Evolutionary conservation across 768 basidiomycete species (phyloP), one percentile per base, ranked within the genome.

Genomic region (Termitomyces sp.): DNA sequence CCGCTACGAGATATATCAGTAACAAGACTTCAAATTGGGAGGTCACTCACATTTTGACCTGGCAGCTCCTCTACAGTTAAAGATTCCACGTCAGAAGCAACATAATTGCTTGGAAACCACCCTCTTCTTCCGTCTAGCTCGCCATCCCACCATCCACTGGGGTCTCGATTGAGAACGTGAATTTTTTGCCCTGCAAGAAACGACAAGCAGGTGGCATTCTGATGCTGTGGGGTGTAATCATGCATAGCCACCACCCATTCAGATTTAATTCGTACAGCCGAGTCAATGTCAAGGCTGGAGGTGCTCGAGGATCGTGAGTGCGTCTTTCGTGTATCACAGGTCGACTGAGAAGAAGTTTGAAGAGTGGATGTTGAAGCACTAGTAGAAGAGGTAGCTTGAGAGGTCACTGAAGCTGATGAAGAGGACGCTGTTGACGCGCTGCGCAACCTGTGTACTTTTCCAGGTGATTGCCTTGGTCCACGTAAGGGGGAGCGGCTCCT

Each of bases 81-180:
- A 42, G 84, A 79, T 55, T 80, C 80, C 55, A 83, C 77, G 65
- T 89, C 87, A 16, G 83, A 76, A 65, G 87, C 89, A 65, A 93
- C 91, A 76, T 97, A 98, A 75, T 98, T 99, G 69, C 93, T 95
- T 20, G 97, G 97, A 75, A 98, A 98, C 97, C 97, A 99, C 13
- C 97, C 97, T 67, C 96, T 79, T 62, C 88, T 77, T 2, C 88
- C 91, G 39, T 94, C 91, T 18, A 96, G 73, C 74, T 98, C 94
- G 11, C 97, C 97, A 70, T 99, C 96, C 96, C 96, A 98, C 97
- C 97, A 98, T 0, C 97, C 97, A 67, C 89, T 92, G 3, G 80
- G 63, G 75, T 98, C 94, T 65, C 88, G 83, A 68, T 93, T 94
- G 52, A 91, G 78, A n/a, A 98, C 94, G 62, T 89, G 89, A 59